Evolutionary conservation across 345 rosid species (phyloP).

Genomic region (Eucalyptus victrix): DNA sequence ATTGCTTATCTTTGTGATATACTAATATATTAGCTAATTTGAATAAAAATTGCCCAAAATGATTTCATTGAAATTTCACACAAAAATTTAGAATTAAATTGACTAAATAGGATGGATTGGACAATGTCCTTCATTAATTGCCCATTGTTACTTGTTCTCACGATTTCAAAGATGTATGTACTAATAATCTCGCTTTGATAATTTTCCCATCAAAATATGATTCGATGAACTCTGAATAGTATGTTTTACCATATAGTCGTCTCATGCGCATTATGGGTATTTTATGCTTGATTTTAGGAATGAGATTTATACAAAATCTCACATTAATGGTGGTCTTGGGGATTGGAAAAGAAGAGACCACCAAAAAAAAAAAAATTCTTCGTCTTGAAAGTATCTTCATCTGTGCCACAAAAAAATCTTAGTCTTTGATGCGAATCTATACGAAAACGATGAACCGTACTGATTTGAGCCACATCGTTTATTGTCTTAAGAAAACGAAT

Average conservation of each 20-base stretch:
- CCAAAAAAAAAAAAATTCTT: background rate
- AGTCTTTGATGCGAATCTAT: background rate
- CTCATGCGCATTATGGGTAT: background rate
- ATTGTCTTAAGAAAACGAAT: background rate
- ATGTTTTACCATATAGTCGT: background rate
- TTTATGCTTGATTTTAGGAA: background rate
- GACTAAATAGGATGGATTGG: background rate
- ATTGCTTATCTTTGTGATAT: background rate
- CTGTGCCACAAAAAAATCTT: background rate
- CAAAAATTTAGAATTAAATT: background rate
- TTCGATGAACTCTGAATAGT: background rate
- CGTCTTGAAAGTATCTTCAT: background rate
- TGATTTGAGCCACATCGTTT: background rate
- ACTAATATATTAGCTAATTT: fast-evolving
- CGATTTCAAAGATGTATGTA: background rate
- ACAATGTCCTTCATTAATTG: background rate
- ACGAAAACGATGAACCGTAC: background rate
- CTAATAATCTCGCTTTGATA: background rate
- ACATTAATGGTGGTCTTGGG: background rate
- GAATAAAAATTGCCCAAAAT: background rate
- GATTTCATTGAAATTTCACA: background rate
- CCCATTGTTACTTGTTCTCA: background rate
- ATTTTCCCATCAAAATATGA: background rate
- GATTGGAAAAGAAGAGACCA: background rate
- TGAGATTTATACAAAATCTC: background rate